Percentiles rank a stretch among this genome's conserved stretches.
Evolutionary conservation across 75 land plant species (phyloP).

Genomic region (Adiantum capillusveneris): DNA sequence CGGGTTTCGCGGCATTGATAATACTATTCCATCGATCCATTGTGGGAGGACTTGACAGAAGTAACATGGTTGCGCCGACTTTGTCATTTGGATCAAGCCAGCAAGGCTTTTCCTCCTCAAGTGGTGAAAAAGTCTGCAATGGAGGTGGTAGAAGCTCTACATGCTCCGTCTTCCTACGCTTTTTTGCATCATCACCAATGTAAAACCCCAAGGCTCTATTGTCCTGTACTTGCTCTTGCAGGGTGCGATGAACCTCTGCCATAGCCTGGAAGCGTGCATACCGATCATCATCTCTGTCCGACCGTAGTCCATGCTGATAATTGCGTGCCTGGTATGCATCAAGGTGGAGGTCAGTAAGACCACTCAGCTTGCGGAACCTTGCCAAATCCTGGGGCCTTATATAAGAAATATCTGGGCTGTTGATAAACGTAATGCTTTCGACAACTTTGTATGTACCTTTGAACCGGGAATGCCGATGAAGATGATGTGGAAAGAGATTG

Average conservation of each 20-base stretch:
- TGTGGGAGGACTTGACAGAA: slow-evolving; percentile 46
- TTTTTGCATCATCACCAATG: slow-evolving; percentile 8
- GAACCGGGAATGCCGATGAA: slow-evolving; percentile 40
- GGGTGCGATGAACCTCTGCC: slow-evolving; percentile 27
- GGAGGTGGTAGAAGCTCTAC: slow-evolving; percentile 19
- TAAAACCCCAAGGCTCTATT: slow-evolving; percentile 8
- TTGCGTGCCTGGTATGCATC: slow-evolving; percentile 36
- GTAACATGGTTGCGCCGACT: slow-evolving; percentile 38
- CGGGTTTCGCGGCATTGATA: slow-evolving; percentile 39
- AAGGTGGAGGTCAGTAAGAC: slow-evolving; percentile 29
- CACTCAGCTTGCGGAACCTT: slow-evolving; percentile 51
- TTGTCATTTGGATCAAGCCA: slow-evolving; percentile 10
- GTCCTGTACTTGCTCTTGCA: slow-evolving; percentile 22
- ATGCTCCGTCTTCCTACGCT: slow-evolving; percentile 23
- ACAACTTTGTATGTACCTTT: slow-evolving; percentile 36
- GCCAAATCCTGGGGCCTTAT: slow-evolving; percentile 42
- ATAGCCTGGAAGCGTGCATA: slow-evolving; percentile 36
- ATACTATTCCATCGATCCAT: slow-evolving; percentile 42
- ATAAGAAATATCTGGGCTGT: slow-evolving; percentile 38
- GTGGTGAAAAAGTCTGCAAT: slow-evolving; percentile 8
- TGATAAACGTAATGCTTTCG: slow-evolving; percentile 45
- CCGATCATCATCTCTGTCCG: slow-evolving; percentile 39
- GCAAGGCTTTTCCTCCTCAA: slow-evolving; percentile 11
- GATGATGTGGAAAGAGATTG: slow-evolving; percentile 43
- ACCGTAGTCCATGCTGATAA: slow-evolving; percentile 31